These are phyloP conservation scores for Populus deltoides DNA, from an alignment of 345 rosid genomes.

Conservation along the genomic window DNA sequence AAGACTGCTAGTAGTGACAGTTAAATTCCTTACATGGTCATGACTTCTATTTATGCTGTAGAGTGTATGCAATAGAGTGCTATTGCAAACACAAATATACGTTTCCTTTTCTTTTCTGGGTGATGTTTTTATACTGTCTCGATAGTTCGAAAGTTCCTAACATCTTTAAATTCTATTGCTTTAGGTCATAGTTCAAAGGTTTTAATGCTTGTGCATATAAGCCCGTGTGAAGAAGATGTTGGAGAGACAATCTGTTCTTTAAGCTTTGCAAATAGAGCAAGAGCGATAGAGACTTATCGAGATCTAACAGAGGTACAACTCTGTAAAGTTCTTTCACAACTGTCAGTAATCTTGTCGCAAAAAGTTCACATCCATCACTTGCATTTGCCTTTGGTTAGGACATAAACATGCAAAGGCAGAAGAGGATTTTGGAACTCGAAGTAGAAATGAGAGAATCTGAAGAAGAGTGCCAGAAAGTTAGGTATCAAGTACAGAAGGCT, in stretches of 20 bases:
- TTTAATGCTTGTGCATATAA: slow-evolving; percentile 83
- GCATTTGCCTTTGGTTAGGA: slow-evolving; percentile 42
- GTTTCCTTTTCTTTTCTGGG: neutral
- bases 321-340: neutral
- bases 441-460: slow-evolving; percentile 58
- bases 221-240: slow-evolving; percentile 71
- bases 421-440: slow-evolving; percentile 54
- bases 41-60: neutral
- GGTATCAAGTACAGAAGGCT: slow-evolving; percentile 43
- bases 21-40: neutral
- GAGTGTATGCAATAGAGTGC: neutral
- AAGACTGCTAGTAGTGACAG: neutral
- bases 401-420: slow-evolving; percentile 49
- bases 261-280: slow-evolving; percentile 80
- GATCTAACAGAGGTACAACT: slow-evolving; percentile 52
- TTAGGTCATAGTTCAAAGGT: slow-evolving; percentile 76
- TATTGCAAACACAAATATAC: neutral
- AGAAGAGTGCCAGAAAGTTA: slow-evolving; percentile 45
- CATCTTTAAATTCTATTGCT: slow-evolving; percentile 13
- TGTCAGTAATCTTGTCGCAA: neutral
- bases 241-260: slow-evolving; percentile 82
- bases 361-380: slow-evolving; percentile 6
- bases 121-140: neutral
- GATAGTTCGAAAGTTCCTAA: neutral
- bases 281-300: slow-evolving; percentile 62